phyloP scores from a whole-genome alignment of 768 basidiomycete species.

The Lyophyllum semitale region DNA sequence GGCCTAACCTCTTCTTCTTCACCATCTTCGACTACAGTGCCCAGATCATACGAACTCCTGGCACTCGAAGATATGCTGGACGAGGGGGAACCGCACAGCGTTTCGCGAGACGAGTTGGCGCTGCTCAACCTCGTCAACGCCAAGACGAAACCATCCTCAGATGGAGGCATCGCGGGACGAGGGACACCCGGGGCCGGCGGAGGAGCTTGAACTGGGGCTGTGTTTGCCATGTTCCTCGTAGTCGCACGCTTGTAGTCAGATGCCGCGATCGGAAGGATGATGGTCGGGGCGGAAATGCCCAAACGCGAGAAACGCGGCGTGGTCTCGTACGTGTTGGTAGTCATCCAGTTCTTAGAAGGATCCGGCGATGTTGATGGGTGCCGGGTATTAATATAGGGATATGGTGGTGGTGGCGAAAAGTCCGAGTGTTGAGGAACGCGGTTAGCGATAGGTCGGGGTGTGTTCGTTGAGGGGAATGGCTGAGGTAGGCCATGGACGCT shows the following conservation, averaged over 20 bases:
- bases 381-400: not conserved
- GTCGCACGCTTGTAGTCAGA: slow-evolving; percentile 25
- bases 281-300: slow-evolving; percentile 30
- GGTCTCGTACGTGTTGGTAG: slow-evolving; percentile 31
- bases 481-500: not conserved
- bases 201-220: slow-evolving; percentile 10
- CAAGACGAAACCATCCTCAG: not conserved
- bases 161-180: not conserved
- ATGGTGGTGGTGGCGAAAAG: not conserved
- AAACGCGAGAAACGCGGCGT: slow-evolving; percentile 45
- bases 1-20: not conserved
- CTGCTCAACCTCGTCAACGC: not conserved
- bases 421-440: not conserved
- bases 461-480: not conserved
- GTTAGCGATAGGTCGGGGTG: not conserved
- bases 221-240: slow-evolving; percentile 14
- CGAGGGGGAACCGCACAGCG: not conserved
- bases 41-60: slow-evolving; percentile 4
- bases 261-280: slow-evolving; percentile 44
- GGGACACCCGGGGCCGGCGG: not conserved
- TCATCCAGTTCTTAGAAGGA: slow-evolving; percentile 36
- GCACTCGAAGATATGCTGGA: not conserved
- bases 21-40: not conserved
- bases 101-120: slow-evolving; percentile 7
- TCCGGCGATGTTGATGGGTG: slow-evolving; percentile 7